Percentiles rank a stretch among this genome's conserved stretches.
phyloP scores from a whole-genome alignment of 1,284 basidiomycete genomes.

The Boletus holoroseus region DNA sequence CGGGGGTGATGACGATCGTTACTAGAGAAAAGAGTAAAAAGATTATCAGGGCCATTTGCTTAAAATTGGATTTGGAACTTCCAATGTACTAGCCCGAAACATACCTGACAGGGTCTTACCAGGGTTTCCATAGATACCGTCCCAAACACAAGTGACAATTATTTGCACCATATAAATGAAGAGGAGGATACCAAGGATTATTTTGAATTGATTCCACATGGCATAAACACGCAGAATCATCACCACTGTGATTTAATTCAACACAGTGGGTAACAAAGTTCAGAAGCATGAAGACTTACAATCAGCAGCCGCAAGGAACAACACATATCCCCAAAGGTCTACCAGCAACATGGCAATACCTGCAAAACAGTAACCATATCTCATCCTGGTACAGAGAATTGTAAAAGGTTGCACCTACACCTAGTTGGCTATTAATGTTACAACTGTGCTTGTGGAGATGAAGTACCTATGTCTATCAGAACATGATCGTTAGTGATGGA shows the following conservation, averaged over 20 bases:
- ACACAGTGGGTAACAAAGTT: no score
- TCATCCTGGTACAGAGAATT: no score
- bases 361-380: no score
- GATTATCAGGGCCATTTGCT: neutral
- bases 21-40: neutral
- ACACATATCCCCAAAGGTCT: no score
- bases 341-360: no score
- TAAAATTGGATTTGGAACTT: no score
- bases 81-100: no score
- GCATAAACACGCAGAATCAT: constrained; percentile 16
- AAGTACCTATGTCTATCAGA: constrained; percentile 3
- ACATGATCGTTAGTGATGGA: no score
- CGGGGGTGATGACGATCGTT: no score
- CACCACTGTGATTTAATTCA: constrained; percentile 5
- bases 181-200: constrained; percentile 5
- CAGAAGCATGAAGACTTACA: no score
- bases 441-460: neutral
- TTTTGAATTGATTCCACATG: neutral
- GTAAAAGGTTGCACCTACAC: no score
- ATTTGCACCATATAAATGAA: constrained; percentile 1
- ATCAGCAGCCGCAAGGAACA: no score
- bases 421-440: neutral
- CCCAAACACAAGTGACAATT: constrained; percentile 1
- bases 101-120: constrained; percentile 2
- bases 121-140: constrained; percentile 5